Conservation (phyloP, 2,329 filamentous ascomycete genomes). For the Aspergillus sp. region DNA sequence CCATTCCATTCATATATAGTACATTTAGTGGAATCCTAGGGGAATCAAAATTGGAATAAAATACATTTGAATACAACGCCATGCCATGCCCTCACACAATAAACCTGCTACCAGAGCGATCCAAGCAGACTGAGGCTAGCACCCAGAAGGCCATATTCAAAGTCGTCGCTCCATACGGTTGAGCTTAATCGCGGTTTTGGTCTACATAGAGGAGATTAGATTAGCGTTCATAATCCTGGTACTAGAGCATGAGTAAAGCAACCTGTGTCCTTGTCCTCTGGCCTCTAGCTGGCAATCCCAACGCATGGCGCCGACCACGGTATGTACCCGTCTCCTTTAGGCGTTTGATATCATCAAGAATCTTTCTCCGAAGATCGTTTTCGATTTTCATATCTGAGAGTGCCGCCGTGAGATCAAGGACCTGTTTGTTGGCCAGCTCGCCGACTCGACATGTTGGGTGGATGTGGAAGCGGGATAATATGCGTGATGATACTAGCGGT, state of each 20-base stretch:
- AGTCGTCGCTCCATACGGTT: conserved; percentile 59
- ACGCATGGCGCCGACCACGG: conserved; percentile 84
- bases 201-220: conserved; percentile 38
- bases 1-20: conserved; percentile 18
- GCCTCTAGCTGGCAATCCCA: conserved; percentile 86
- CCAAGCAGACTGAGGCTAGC: conserved; percentile 18
- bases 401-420: conserved; percentile 80
- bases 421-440: conserved; percentile 69
- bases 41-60: conserved; percentile 14
- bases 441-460: conserved; percentile 79
- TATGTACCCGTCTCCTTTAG: conserved; percentile 90
- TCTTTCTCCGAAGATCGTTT: conserved; percentile 74
- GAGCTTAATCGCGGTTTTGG: conserved; percentile 58
- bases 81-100: conserved; percentile 20
- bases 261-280: conserved; percentile 82
- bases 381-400: conserved; percentile 92
- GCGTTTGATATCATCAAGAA: conserved; percentile 81
- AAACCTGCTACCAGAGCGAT: conserved; percentile 24
- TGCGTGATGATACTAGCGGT: conserved; percentile 63
- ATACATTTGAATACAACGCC: conserved; percentile 17
- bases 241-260: conserved; percentile 21
- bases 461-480: conserved; percentile 88
- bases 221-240: neutral
- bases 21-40: conserved; percentile 16
- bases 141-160: conserved; percentile 18